These are phyloP conservation scores for Zygosaccharomyces pseudorouxii DNA, from an alignment of 805 yeast genomes.

Conservation along the genomic window DNA sequence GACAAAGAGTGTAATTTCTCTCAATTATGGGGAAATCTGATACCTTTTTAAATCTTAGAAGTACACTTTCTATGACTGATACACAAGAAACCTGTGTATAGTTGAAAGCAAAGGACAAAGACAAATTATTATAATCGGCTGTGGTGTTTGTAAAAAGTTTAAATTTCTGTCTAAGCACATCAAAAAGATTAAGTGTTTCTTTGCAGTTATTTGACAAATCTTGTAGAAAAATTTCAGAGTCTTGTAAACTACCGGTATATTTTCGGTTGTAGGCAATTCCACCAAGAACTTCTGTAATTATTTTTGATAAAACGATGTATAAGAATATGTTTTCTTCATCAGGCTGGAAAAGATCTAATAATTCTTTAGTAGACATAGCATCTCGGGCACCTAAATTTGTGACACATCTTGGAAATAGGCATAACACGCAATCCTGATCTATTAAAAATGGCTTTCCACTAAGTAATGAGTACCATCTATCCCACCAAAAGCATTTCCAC, in stretches of 20 bases:
- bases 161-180: not conserved
- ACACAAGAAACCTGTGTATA: not conserved
- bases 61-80: not conserved
- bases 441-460: conserved; percentile 15
- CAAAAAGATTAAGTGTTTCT: not conserved
- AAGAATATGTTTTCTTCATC: not conserved
- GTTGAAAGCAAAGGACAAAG: not conserved
- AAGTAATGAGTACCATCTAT: conserved; percentile 13
- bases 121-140: not conserved
- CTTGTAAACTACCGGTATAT: not conserved
- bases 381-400: conserved; percentile 14
- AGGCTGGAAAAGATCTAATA: not conserved
- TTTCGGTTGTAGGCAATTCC: not conserved
- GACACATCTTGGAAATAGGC: conserved; percentile 16
- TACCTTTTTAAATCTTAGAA: not conserved
- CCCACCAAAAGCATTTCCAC: conserved; percentile 23
- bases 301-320: not conserved
- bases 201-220: not conserved
- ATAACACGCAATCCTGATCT: conserved; percentile 4
- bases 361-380: conserved; percentile 9
- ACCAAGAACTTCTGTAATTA: not conserved
- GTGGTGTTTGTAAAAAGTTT: not conserved
- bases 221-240: not conserved
- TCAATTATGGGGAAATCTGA: not conserved
- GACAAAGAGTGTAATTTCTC: not conserved